Conservation (phyloP, 257 asterid species). For the Solanum tacnaense region DNA sequence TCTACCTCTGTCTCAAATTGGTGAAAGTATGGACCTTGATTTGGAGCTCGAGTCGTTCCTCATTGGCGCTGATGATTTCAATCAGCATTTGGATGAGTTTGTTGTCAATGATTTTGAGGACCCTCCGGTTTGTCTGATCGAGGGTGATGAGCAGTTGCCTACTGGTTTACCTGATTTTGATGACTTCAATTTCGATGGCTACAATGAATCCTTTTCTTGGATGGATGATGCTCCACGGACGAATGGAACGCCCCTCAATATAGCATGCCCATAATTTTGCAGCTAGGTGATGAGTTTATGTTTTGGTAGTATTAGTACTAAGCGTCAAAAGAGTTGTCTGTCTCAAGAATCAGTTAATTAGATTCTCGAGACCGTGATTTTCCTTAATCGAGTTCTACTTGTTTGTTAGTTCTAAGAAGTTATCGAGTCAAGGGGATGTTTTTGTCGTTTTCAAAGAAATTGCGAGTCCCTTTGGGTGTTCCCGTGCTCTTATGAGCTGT, state of each 20-base stretch:
- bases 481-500: conserved; percentile 58
- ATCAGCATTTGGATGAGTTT: conserved; percentile 31
- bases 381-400: conserved; percentile 1
- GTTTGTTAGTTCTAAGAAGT: not conserved
- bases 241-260: conserved; percentile 48
- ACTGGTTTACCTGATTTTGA: conserved; percentile 41
- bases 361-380: conserved; percentile 16
- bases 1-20: conserved; percentile 25
- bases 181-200: conserved; percentile 45
- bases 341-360: conserved; percentile 7
- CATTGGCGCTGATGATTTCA: conserved; percentile 14
- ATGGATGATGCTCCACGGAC: conserved; percentile 39
- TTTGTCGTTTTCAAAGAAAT: not conserved
- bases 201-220: conserved; percentile 39
- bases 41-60: conserved; percentile 34
- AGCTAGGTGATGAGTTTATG: conserved; percentile 4
- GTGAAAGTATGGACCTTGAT: conserved; percentile 36
- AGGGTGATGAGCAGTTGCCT: conserved; percentile 17
- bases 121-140: conserved; percentile 27
- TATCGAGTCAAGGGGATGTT: not conserved
- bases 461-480: conserved; percentile 39
- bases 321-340: conserved; percentile 9
- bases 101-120: conserved; percentile 29
- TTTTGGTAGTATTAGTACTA: not conserved
- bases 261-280: conserved; percentile 90